Evolutionary conservation across 331 rosid species (phyloP), one percentile per base, ranked within the genome.

Genomic region (Pyracantha coccinea): DNA sequence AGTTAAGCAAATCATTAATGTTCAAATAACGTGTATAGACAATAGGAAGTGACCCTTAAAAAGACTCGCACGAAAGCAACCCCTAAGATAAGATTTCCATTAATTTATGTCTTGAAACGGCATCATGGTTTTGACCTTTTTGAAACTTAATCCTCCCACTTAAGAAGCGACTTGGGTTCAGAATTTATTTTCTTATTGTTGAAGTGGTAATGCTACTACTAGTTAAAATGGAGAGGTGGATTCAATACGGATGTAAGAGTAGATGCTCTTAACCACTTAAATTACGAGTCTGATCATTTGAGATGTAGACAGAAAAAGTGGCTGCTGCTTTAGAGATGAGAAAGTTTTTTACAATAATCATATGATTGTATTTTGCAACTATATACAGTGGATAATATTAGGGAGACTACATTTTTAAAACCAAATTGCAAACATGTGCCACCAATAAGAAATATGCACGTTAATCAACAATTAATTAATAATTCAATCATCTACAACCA

Each of bases 41-140:
- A 38, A 57, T 72, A 5, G n/a, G 15, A 57, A 20, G 67, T 8
- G 27, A 33, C 21, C 62, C 32, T 55, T 7, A 32, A 71, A 35
- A 14, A 16, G 68, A 72, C 58, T 38, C 17, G 59, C 55, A 27
- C 53, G 68, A 72, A 72, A 35, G 76, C 67, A 58, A 72, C 67
- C 55, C 55, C 41, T 38, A 58, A 8, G 68, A 72, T 72, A 72
- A 72, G 68, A 72, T 23, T 21, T 58, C 4, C 23, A 4, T 15
- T 23, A 2, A 0, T 72, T 3, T 33, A 31, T 14, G 12, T 38
- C 76, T 59, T 24, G 41, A 35, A 38, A 53, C 75, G 65, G 75
- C 75, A 71, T 28, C 35, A 12, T 16, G 58, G 16, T 21, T 59
- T 38, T 59, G 76, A 59, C 76, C 24, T 72, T 38, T 72, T 5